Evolutionary conservation across 225 moss, liverwort and hornwort genomes (phyloP).

Genomic region (Polytrichum commune): DNA sequence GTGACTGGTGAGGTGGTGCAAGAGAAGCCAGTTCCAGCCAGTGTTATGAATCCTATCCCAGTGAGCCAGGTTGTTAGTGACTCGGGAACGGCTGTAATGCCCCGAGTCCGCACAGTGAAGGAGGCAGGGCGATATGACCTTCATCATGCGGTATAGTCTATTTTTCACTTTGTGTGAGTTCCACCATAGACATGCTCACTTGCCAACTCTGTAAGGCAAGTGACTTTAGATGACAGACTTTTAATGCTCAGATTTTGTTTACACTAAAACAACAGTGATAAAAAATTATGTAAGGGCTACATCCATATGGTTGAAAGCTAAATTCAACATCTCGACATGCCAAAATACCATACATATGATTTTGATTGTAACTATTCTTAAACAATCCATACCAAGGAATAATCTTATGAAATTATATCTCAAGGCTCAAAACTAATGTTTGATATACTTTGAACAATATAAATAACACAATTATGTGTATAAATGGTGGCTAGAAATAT

Average conservation of each 20-base stretch:
- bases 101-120: slow-evolving; percentile 60
- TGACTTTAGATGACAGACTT: too few species aligned
- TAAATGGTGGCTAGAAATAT: too few species aligned
- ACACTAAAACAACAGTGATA: too few species aligned
- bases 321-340: too few species aligned
- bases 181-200: background rate
- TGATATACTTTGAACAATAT: background rate
- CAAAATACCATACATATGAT: too few species aligned
- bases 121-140: slow-evolving; percentile 83
- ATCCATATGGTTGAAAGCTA: too few species aligned
- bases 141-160: slow-evolving; percentile 77
- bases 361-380: background rate
- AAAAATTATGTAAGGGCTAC: too few species aligned
- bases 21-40: slow-evolving; percentile 51
- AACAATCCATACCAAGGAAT: background rate
- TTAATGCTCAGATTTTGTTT: too few species aligned
- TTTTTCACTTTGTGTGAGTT: slow-evolving; percentile 4
- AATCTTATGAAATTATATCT: background rate
- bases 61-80: slow-evolving; percentile 64
- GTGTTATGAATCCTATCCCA: slow-evolving; percentile 62
- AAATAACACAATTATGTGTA: too few species aligned
- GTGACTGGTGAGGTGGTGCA: slow-evolving; percentile 45
- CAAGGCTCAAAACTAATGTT: too few species aligned
- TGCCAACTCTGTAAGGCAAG: too few species aligned
- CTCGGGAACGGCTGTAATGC: slow-evolving; percentile 85